Base-by-base conservation (phyloP, 805 yeast genomes). In the Babjeviella inositovora region DNA sequence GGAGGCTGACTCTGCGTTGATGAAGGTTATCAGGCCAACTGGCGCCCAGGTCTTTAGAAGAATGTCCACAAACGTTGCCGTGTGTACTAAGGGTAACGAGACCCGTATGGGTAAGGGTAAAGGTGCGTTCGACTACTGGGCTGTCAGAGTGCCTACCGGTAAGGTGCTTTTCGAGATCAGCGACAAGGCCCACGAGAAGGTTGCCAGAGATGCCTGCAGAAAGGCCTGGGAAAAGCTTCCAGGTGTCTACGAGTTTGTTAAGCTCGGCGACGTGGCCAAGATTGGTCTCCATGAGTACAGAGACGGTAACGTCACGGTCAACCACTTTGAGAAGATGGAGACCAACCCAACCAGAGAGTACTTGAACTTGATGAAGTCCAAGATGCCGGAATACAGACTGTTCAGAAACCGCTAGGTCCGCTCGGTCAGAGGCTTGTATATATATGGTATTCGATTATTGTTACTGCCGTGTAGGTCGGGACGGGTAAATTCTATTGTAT, bases 51-150 rank as follows among this genome's bases (percentile, higher is more conserved):
- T 84, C 25, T 72, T 76, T 63, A 73, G 87, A 36, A 68, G 97
- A 43, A 58, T 85, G 27, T 69, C 72, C 23, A 76, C 94, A 12
- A 75, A 79, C 44, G 64, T 82, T 25, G 90, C 97, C 0, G 93
- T 90, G 8, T 84, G 95, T 51, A 70, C 80, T 31, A 90, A 90
- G 56, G 98, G 98, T 56, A 90, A 90, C 48, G 95, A 90, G 47
- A 82, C 95, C 7, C 90, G 98, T 73, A 90, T 90, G 98, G 98
- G 98, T 59, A 90, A 90, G 50, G 98, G 98, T 57, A 90, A 90
- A 53, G 98, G 98, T 52, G 75, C 85, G 0, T 87, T 90, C 44
- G 94, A 82, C 40, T 90, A 82, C 55, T 90, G 97, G 97, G 92
- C 93, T 39, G 79, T 73, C 16, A 70, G 98, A 39, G 90, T 90